These are phyloP conservation scores for Phytophthora agathidicida DNA, from an alignment of 352 stramenopile genomes.

Conservation along the genomic window DNA sequence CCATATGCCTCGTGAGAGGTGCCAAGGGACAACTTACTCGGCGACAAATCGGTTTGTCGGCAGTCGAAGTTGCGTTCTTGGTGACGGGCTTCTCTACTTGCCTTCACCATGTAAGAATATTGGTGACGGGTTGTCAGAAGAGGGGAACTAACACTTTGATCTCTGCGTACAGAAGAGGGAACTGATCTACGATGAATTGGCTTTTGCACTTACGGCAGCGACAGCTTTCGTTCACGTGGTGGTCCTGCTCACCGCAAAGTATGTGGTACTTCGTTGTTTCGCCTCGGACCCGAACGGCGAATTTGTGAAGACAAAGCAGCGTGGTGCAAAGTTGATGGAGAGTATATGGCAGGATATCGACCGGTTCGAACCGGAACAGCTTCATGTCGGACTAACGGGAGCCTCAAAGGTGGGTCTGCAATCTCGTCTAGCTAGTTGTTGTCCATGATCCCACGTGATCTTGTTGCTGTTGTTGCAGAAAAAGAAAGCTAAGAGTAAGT, in stretches of 20 bases:
- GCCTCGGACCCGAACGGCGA: slow-evolving; percentile 9
- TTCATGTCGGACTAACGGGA: slow-evolving; percentile 8
- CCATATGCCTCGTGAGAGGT: slow-evolving; percentile 17
- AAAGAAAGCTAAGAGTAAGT: slow-evolving; percentile 33
- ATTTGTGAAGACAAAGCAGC: slow-evolving; percentile 19
- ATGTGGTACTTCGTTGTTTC: slow-evolving; percentile 30
- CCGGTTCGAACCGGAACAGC: slow-evolving; percentile 22
- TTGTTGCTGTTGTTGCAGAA: slow-evolving; percentile 15
- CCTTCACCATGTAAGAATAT: slow-evolving; percentile 25
- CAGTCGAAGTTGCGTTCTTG: slow-evolving; percentile 33
- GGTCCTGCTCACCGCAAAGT: slow-evolving; percentile 38
- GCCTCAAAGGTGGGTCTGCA: slow-evolving; percentile 22
- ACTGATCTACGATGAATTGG: slow-evolving; percentile 47
- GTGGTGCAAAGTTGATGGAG: slow-evolving; percentile 26
- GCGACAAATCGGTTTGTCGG: slow-evolving; percentile 26
- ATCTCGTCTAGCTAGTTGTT: not conserved
- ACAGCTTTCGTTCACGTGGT: slow-evolving; percentile 40
- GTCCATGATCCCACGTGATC: not conserved
- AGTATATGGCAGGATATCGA: slow-evolving; percentile 29
- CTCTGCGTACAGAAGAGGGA: slow-evolving; percentile 13
- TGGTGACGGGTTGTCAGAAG: not conserved
- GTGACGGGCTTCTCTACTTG: slow-evolving; percentile 42
- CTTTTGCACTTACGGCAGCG: slow-evolving; percentile 33
- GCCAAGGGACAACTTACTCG: slow-evolving; percentile 15
- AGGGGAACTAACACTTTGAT: slow-evolving; percentile 2